These are phyloP conservation scores for Chloranthus sessilifolius DNA, from an alignment of 164 flowering plant species.

Conservation along the genomic window DNA sequence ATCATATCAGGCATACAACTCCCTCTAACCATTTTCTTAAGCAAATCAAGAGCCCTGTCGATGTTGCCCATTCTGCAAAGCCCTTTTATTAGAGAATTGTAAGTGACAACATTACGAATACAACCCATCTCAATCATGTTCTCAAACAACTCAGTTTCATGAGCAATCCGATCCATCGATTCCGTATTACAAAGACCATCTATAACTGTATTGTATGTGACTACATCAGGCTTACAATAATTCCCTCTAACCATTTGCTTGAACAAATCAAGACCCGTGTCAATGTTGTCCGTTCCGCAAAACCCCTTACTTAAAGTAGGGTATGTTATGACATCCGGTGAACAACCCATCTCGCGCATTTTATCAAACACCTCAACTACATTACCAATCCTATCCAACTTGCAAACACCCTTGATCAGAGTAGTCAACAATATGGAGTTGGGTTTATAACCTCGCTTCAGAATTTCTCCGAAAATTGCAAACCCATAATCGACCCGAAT, in stretches of 20 bases:
- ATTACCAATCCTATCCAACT: too few relatives aligned
- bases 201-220: neutral
- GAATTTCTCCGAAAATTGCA: too few relatives aligned
- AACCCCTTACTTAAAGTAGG: neutral
- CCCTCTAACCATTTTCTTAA: slow-evolving; percentile 1
- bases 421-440: too few relatives aligned
- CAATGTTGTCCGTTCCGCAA: neutral
- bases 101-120: slow-evolving; percentile 1
- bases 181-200: neutral
- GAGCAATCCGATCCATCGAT: neutral
- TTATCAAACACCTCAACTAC: too few relatives aligned
- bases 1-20: neutral
- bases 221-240: neutral
- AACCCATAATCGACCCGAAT: too few relatives aligned
- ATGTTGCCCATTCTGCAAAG: slow-evolving; percentile 1
- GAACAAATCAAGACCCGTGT: neutral
- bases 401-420: too few relatives aligned
- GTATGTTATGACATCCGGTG: slow-evolving; percentile 6
- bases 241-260: neutral
- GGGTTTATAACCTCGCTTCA: too few relatives aligned
- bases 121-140: neutral
- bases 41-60: slow-evolving; percentile 2
- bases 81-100: slow-evolving; percentile 2
- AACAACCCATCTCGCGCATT: neutral
- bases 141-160: neutral